phyloP scores from a whole-genome alignment of 495 filamentous ascomycete species.

The Aspergillus nidulans region DNA sequence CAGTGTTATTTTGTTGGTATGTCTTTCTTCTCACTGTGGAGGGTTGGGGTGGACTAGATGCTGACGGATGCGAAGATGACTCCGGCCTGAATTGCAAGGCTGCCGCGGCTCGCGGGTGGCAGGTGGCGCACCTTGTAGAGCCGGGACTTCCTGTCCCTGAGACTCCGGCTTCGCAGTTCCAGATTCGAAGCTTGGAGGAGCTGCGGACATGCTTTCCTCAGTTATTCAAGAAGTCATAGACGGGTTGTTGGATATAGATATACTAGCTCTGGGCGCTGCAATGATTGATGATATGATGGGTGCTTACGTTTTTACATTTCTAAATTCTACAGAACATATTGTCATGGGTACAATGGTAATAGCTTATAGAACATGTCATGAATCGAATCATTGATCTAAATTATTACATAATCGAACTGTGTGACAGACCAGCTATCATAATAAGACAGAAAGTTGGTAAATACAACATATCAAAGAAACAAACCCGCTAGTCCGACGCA shows the following conservation, averaged over 20 bases:
- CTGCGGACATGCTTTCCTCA: constrained; percentile 69
- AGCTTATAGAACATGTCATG: not conserved
- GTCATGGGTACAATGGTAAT: not conserved
- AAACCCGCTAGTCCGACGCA: not conserved
- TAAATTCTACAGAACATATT: not conserved
- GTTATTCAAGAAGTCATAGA: constrained; percentile 55
- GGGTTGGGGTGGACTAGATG: not conserved
- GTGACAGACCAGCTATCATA: not conserved
- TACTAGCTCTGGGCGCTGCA: not conserved
- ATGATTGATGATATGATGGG: not conserved
- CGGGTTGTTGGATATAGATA: not conserved
- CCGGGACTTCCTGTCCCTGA: constrained; percentile 55
- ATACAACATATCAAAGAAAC: not conserved
- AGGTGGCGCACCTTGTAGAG: constrained; percentile 75
- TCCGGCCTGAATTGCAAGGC: constrained; percentile 69
- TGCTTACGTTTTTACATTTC: not conserved
- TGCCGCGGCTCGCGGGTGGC: constrained; percentile 75
- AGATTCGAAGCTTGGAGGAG: constrained; percentile 68
- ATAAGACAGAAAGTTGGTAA: not conserved
- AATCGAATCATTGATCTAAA: not conserved
- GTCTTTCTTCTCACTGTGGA: constrained; percentile 19
- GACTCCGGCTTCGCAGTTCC: constrained; percentile 58
- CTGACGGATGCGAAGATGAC: constrained; percentile 58
- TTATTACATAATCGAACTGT: not conserved
- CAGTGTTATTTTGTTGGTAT: constrained; percentile 84